Evolutionary conservation across 2,329 filamentous ascomycete genomes (phyloP).

Genomic region (Aspergillus fischeri): DNA sequence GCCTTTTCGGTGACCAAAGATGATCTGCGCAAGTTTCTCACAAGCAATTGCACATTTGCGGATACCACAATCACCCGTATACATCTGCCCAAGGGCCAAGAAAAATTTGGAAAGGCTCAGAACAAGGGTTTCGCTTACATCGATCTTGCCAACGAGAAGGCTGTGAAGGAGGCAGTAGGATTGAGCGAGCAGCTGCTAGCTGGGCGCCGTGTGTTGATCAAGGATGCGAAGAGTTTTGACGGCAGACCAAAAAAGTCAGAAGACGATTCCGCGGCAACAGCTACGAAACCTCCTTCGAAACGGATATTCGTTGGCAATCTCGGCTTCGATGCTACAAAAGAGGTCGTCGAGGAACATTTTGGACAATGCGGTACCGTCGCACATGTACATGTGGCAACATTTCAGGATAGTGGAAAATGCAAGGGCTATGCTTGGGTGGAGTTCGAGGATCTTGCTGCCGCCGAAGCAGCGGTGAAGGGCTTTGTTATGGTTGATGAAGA

Average conservation of each 20-base stretch:
- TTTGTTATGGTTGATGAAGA: constrained; percentile 63
- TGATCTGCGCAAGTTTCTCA: constrained; percentile 76
- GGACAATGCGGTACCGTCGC: constrained; percentile 77
- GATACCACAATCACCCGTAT: constrained; percentile 75
- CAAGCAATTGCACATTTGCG: constrained; percentile 62
- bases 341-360: constrained; percentile 77
- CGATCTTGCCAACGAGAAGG: constrained; percentile 69
- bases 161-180: constrained; percentile 71
- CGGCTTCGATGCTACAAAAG: constrained; percentile 74
- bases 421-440: constrained; percentile 96
- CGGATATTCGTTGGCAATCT: constrained; percentile 88
- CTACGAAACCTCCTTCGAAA: constrained; percentile 66
- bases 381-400: constrained; percentile 85
- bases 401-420: constrained; percentile 95
- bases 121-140: constrained; percentile 98
- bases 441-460: constrained; percentile 74
- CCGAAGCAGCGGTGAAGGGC: constrained; percentile 72
- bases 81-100: constrained; percentile 64
- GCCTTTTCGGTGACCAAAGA: constrained; percentile 74
- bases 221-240: constrained; percentile 84
- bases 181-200: constrained; percentile 78
- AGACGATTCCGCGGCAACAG: constrained; percentile 30
- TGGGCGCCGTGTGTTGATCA: constrained; percentile 83
- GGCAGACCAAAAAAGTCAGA: constrained; percentile 72
- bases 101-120: constrained; percentile 52